phyloP scores from a whole-genome alignment of 371 early-diverging fungal genomes.

The Umbelopsis sp. region DNA sequence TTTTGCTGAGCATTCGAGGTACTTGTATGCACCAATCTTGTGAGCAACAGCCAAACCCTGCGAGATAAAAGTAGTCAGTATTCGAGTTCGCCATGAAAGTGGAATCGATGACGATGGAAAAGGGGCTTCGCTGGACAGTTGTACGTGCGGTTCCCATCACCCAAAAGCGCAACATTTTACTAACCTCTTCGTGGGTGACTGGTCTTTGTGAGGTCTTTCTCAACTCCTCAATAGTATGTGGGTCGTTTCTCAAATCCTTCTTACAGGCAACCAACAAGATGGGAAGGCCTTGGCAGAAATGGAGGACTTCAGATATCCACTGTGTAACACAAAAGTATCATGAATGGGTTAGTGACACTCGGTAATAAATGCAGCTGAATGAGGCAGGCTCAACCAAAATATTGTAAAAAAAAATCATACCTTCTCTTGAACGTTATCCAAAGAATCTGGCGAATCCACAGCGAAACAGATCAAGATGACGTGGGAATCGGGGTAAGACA shows the following conservation, averaged over 20 bases:
- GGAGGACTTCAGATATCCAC: constrained; percentile 94
- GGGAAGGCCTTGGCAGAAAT: constrained; percentile 86
- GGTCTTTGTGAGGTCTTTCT: constrained; percentile 76
- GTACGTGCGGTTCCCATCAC: no score
- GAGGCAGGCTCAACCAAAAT: neutral
- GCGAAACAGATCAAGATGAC: constrained; percentile 88
- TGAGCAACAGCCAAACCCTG: constrained; percentile 68
- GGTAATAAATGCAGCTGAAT: neutral
- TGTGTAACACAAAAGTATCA: constrained; percentile 31
- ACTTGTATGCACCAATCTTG: constrained; percentile 74
- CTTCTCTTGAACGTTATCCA: constrained; percentile 84
- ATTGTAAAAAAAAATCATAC: constrained; percentile 27
- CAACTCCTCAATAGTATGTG: constrained; percentile 74
- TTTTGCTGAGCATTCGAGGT: constrained; percentile 79
- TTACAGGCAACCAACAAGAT: constrained; percentile 90
- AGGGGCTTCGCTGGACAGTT: no score
- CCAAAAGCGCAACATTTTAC: neutral
- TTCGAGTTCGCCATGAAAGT: neutral
- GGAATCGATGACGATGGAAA: neutral
- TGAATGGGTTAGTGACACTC: constrained; percentile 8
- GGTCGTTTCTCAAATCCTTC: constrained; percentile 87
- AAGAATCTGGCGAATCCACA: constrained; percentile 85
- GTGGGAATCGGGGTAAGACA: constrained; percentile 91
- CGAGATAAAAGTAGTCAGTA: neutral
- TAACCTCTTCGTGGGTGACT: constrained; percentile 79